A percentile compares a stretch with the other conserved stretches of the same genome.
These are phyloP conservation scores for Corynascus novoguineensis DNA, from an alignment of 495 filamentous ascomycete species.

Conservation along the genomic window DNA sequence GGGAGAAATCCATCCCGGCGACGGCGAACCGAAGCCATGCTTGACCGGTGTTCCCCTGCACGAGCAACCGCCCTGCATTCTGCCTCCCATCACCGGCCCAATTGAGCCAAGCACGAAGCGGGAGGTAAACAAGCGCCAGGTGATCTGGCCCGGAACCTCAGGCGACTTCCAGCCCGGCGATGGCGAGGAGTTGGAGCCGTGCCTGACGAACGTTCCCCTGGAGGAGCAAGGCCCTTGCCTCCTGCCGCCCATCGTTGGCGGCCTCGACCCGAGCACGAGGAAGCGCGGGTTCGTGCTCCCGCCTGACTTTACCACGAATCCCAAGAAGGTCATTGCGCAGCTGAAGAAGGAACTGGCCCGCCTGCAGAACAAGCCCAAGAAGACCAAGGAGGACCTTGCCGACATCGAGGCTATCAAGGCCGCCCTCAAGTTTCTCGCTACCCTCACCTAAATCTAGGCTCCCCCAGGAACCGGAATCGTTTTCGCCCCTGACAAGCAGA, in stretches of 20 bases:
- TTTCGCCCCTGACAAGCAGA: slow-evolving; percentile 26
- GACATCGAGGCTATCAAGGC: slow-evolving; percentile 26
- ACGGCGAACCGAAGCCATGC: slow-evolving; percentile 9
- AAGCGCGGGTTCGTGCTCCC: slow-evolving; percentile 16
- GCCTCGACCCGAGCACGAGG: slow-evolving; percentile 1
- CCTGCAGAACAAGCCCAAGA: slow-evolving; percentile 30
- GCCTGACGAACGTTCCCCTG: slow-evolving; percentile 11
- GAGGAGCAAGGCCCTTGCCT: slow-evolving; percentile 20
- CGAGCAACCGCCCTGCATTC: slow-evolving; percentile 22
- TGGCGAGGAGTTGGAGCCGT: slow-evolving; percentile 3
- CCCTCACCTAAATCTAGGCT: slow-evolving; percentile 23
- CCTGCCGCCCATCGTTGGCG: slow-evolving; percentile 21
- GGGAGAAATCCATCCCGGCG: slow-evolving; percentile 7
- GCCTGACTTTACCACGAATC: slow-evolving; percentile 18
- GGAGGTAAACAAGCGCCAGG: slow-evolving; percentile 23
- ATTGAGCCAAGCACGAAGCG: slow-evolving; percentile 28
- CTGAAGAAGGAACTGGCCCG: slow-evolving; percentile 23
- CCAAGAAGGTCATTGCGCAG: slow-evolving; percentile 24
- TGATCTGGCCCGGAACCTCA: no score
- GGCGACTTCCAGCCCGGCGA: slow-evolving; percentile 9
- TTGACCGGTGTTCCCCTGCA: slow-evolving; percentile 6
- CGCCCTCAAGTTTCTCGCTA: slow-evolving; percentile 24
- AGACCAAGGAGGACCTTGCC: slow-evolving; percentile 21
- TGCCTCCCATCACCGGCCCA: slow-evolving; percentile 27
- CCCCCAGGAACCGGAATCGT: slow-evolving; percentile 23